A percentile compares a stretch with the other conserved stretches of the same genome.
Evolutionary conservation across 768 basidiomycete genomes (phyloP).

Genomic region (Lactarius sanguifluus): DNA sequence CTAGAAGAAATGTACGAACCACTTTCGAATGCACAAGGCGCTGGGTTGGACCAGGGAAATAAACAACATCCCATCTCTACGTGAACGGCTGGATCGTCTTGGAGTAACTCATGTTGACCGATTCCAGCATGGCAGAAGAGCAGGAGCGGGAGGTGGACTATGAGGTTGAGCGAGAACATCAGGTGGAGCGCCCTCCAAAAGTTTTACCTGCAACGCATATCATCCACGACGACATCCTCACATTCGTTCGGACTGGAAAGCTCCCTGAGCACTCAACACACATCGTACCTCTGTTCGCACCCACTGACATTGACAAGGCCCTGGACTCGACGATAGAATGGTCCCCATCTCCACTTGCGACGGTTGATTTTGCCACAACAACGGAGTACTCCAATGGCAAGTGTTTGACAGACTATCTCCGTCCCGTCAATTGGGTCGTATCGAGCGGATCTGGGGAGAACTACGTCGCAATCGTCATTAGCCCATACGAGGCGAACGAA

Average conservation of each 20-base stretch:
- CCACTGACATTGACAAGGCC: not conserved
- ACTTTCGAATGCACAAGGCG: not conserved
- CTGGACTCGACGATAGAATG: slow-evolving; percentile 2
- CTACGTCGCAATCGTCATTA: slow-evolving; percentile 8
- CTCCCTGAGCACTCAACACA: not conserved
- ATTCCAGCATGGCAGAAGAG: slow-evolving; percentile 8
- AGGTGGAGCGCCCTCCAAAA: slow-evolving; percentile 4
- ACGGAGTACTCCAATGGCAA: not conserved
- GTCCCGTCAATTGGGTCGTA: slow-evolving; percentile 20
- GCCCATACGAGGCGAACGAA: slow-evolving; percentile 14
- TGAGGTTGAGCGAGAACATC: slow-evolving; percentile 3
- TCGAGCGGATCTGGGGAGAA: slow-evolving; percentile 7
- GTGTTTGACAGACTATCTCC: slow-evolving; percentile 10
- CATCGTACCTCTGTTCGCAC: slow-evolving; percentile 1
- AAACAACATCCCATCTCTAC: not conserved
- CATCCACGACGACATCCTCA: slow-evolving; percentile 6
- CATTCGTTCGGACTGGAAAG: slow-evolving; percentile 3
- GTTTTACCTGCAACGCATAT: not conserved
- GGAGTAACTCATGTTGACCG: not conserved
- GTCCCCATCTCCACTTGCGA: slow-evolving; percentile 12
- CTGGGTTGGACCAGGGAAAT: not conserved
- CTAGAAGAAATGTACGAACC: slow-evolving; percentile 15
- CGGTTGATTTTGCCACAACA: slow-evolving; percentile 6
- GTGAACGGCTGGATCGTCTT: slow-evolving; percentile 3
- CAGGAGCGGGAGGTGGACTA: slow-evolving; percentile 14